A percentile compares a stretch with the other conserved stretches of the same genome.
Evolutionary conservation across 148 eudicot genomes (phyloP).

Genomic region (Chenopodium berlandieri): DNA sequence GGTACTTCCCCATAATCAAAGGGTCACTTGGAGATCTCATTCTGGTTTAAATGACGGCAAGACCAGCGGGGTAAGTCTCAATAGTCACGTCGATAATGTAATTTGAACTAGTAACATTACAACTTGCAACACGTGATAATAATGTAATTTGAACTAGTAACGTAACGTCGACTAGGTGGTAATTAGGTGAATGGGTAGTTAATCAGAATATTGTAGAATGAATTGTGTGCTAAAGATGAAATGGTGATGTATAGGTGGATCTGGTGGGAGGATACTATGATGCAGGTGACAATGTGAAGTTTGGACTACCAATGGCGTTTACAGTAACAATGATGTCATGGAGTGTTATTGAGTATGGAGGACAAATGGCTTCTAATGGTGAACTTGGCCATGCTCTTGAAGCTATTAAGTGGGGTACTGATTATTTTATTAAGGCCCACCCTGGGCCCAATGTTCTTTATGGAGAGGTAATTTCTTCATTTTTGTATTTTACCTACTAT

Average conservation of each 20-base stretch:
- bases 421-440: conserved; percentile 94
- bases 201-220: too few relatives aligned
- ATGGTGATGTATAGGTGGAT: conserved; percentile 55
- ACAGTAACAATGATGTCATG: conserved; percentile 97
- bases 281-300: conserved; percentile 99
- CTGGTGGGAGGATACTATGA: conserved; percentile 99
- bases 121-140: too few relatives aligned
- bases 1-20: conserved; percentile 64
- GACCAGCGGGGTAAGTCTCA: conserved; percentile 59
- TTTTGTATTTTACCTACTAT: neutral
- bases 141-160: too few relatives aligned
- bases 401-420: conserved; percentile 97
- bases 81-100: neutral
- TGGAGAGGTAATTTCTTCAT: conserved; percentile 66
- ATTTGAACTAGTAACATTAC: too few relatives aligned
- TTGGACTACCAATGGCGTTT: conserved; percentile 96
- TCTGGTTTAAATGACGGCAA: conserved; percentile 93
- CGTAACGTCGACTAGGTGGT: too few relatives aligned
- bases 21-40: conserved; percentile 85
- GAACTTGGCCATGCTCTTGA: conserved; percentile 82
- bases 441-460: conserved; percentile 85
- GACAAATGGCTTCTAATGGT: conserved; percentile 70
- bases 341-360: conserved; percentile 88
- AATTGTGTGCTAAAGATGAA: too few relatives aligned
- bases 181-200: too few relatives aligned